Evolutionary conservation across 176 grass and related monocot genomes (phyloP), one percentile per base, ranked within the genome.

Genomic region (Zizania latifolia): DNA sequence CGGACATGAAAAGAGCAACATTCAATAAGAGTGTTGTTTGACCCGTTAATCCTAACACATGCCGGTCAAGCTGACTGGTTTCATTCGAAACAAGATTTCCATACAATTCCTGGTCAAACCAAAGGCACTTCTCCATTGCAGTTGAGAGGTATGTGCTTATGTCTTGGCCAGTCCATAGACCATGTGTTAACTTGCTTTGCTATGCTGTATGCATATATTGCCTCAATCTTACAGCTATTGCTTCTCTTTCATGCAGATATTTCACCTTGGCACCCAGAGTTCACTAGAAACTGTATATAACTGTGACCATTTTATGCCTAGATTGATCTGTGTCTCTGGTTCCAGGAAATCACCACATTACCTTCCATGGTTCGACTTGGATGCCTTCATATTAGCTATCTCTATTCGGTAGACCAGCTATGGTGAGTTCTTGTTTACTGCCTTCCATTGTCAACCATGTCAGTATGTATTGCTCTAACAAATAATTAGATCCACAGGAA

Each of bases 41-140:
- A 62, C 71, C 45, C 43, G 56, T 45, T 43, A 56, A 35, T 71
- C 57, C 55, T 1, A 38, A 84, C 7, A 56, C 41, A 33, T 78
- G 34, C 56, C 71, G 50, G 19, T 70, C 58, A 72, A 78, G 22
- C n/a, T 65, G 59, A 56, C n/a, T 10, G 31, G 61, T 34, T 34
- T 15, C 34, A 10, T 19, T 19, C 15, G 53, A 62, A 77, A 74
- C 30, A 10, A 50, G 43, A 62, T 78, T 44, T 36, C 45, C 0
- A 0, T 66, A 57, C 8, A 35, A 72, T 64, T 68, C 35, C 27
- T 71, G 37, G 27, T 51, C 56, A 78, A 54, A 84, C 11, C 2
- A 26, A 62, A 71, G 26, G 31, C 32, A 71, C 27, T 41, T 69
- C 30, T 45, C 10, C 35, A 44, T 63, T 10, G 29, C 27, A 56